Conservation (phyloP, 495 filamentous ascomycete species). For the Penicillium canariense region DNA sequence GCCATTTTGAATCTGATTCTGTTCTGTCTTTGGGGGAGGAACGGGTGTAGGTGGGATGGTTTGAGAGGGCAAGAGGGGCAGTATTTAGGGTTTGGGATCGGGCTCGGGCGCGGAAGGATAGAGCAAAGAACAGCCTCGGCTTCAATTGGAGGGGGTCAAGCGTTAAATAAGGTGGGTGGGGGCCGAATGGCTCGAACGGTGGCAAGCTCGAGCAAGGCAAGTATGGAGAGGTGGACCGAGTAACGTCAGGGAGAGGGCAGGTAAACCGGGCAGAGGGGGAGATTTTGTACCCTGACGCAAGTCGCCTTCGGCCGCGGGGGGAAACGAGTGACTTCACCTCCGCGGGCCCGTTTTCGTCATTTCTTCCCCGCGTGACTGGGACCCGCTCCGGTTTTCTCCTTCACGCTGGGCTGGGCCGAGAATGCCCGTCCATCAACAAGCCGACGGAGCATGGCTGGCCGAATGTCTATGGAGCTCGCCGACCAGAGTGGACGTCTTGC, state of each 20-base stretch:
- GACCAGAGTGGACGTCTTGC: too few species aligned
- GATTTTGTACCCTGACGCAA: slow-evolving; percentile 7
- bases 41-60: too few species aligned
- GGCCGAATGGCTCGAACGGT: neutral
- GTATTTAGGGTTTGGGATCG: too few species aligned
- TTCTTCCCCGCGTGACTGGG: slow-evolving; percentile 22
- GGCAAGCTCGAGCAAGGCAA: slow-evolving; percentile 1
- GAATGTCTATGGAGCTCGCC: too few species aligned
- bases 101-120: too few species aligned
- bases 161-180: neutral
- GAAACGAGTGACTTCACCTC: slow-evolving; percentile 16
- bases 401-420: neutral
- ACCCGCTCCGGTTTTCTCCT: slow-evolving; percentile 22
- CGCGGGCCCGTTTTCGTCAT: slow-evolving; percentile 22
- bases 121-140: neutral
- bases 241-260: slow-evolving; percentile 14
- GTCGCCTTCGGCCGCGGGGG: too few species aligned
- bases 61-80: too few species aligned
- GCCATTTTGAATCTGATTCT: slow-evolving; percentile 32
- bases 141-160: neutral
- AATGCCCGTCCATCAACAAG: too few species aligned
- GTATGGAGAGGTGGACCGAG: slow-evolving; percentile 5
- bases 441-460: too few species aligned
- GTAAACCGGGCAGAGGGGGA: slow-evolving; percentile 21
- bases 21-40: neutral